phyloP scores from a whole-genome alignment of 2,329 filamentous ascomycete species.

The Acrocalymma vagum region DNA sequence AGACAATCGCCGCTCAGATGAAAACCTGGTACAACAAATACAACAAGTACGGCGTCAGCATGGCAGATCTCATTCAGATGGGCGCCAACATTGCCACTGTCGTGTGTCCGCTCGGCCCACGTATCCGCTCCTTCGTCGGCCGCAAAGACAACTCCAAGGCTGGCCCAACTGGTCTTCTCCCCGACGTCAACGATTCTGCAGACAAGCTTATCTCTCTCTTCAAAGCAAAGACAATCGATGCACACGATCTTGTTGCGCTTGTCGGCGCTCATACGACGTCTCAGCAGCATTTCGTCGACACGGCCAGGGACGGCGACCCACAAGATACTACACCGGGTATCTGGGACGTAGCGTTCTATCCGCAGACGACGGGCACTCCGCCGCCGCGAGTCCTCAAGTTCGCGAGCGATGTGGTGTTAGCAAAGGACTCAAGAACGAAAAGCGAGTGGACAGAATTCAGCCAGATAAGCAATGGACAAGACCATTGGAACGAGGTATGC shows the following conservation, averaged over 20 bases:
- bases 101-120: constrained; percentile 49
- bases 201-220: constrained; percentile 47
- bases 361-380: constrained; percentile 35
- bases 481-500: constrained; percentile 45
- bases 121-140: constrained; percentile 47
- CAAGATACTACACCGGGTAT: constrained; percentile 47
- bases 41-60: constrained; percentile 42
- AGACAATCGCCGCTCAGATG: constrained; percentile 35
- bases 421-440: constrained; percentile 42
- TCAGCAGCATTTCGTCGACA: constrained; percentile 48
- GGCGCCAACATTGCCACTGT: constrained; percentile 49
- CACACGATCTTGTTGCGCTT: constrained; percentile 47
- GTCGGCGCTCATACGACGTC: constrained; percentile 48
- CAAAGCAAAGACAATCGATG: constrained; percentile 47
- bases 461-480: constrained; percentile 29
- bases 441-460: constrained; percentile 43
- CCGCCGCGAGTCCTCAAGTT: constrained; percentile 48
- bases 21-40: constrained; percentile 43
- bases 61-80: constrained; percentile 51
- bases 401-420: constrained; percentile 43
- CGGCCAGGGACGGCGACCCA: constrained; percentile 39
- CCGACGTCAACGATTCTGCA: constrained; percentile 40
- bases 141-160: constrained; percentile 47
- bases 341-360: constrained; percentile 49
- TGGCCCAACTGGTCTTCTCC: constrained; percentile 43